Evolutionary conservation across 306 rosid genomes (phyloP).

Genomic region (Glycyrrhiza uralensis): DNA sequence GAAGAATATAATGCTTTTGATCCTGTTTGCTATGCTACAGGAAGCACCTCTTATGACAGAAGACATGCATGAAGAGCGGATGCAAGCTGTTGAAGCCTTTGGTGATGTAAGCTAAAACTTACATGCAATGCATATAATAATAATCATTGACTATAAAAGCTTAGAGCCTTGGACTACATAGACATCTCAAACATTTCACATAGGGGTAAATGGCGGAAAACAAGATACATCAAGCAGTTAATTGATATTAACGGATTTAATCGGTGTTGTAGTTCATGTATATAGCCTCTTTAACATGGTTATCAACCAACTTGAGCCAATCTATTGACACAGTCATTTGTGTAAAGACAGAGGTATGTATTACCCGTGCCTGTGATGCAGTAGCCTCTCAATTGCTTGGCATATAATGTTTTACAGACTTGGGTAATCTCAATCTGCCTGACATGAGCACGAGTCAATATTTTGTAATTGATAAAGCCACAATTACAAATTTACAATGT

Average conservation of each 20-base stretch:
- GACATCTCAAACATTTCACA: conserved; percentile 3
- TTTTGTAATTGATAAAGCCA: neutral
- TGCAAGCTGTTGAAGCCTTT: conserved; percentile 83
- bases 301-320: conserved; percentile 4
- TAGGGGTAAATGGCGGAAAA: conserved; percentile 14
- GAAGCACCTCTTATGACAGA: conserved; percentile 95
- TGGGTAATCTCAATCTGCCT: conserved; percentile 10
- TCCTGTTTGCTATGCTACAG: conserved; percentile 40
- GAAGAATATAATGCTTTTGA: conserved; percentile 18
- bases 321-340: neutral
- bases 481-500: neutral
- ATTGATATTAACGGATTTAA: conserved; percentile 17
- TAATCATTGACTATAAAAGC: neutral
- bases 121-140: neutral
- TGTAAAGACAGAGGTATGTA: neutral
- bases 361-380: conserved; percentile 9
- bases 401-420: neutral
- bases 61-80: conserved; percentile 99
- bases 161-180: conserved; percentile 1
- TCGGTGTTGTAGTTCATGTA: neutral
- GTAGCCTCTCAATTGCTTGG: neutral
- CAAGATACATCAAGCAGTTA: neutral
- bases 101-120: conserved; percentile 70
- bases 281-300: neutral
- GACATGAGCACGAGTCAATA: neutral